These are phyloP conservation scores for Trichoderma breve DNA, from an alignment of 2,329 filamentous ascomycete genomes.

Conservation along the genomic window DNA sequence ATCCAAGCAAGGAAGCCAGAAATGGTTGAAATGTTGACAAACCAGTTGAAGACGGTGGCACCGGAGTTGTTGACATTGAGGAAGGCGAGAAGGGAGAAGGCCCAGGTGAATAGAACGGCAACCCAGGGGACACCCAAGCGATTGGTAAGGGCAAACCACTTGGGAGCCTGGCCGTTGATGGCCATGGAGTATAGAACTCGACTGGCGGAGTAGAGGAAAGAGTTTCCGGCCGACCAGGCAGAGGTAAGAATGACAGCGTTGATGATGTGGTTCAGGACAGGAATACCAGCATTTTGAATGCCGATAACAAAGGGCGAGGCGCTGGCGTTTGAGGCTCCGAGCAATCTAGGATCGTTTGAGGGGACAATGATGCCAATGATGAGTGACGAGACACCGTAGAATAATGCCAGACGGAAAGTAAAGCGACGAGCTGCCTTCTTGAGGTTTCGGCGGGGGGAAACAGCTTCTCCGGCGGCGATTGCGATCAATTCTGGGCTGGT, in stretches of 20 bases:
- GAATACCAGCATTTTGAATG: constrained; percentile 64
- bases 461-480: constrained; percentile 63
- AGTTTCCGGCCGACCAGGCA: constrained; percentile 61
- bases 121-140: constrained; percentile 60
- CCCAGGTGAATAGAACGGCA: constrained; percentile 52
- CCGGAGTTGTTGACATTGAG: constrained; percentile 65
- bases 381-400: constrained; percentile 62
- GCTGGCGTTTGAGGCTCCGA: constrained; percentile 54
- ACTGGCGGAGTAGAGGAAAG: constrained; percentile 64
- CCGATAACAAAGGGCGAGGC: constrained; percentile 65
- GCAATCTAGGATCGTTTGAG: constrained; percentile 62
- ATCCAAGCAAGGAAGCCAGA: constrained; percentile 61
- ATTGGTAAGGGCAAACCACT: constrained; percentile 58
- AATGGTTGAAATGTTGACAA: constrained; percentile 67
- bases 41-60: constrained; percentile 66
- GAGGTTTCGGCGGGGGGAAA: constrained; percentile 63
- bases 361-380: constrained; percentile 62
- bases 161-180: constrained; percentile 63
- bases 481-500: constrained; percentile 62
- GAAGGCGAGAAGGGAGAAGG: constrained; percentile 65
- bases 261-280: constrained; percentile 62
- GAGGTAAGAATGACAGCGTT: constrained; percentile 67
- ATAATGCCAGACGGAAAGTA: constrained; percentile 60
- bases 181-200: constrained; percentile 69
- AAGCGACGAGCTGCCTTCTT: constrained; percentile 63